Base-by-base conservation (phyloP, 2,329 filamentous ascomycete genomes). In the Curvularia hawaiiensis region DNA sequence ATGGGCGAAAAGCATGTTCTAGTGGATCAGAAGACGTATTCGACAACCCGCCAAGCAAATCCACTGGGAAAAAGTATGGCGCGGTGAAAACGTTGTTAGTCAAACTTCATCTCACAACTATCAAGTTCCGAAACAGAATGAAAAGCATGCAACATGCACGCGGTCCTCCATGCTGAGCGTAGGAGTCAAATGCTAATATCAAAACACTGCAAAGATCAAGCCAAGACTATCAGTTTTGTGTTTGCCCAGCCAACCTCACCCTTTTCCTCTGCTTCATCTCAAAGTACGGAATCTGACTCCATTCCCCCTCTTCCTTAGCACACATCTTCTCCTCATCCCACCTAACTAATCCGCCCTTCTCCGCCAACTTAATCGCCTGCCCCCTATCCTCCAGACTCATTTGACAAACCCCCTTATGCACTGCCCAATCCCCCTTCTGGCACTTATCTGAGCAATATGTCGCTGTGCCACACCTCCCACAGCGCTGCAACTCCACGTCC, bases 371-470 rank as follows among this genome's bases (percentile, higher is more conserved):
- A 14, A 69, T 54, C 16, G 63, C 64, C 39, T 64, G 63, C 0
- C 67, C 67, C 11, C 67, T 48, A 31, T 69, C 67, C 44, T 68
- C 65, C 50, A 61, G 47, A 5, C 60, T 58, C 62, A 69, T 61
- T 10, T 33, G 63, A 35, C 67, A 69, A 7, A 68, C 50, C 41
- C 60, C 52, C 45, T 66, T 68, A 26, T 69, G 67, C 28, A 68
- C 65, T 8, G 54, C 61, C 67, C 67, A 69, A 9, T 69, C 65
- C 7, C 39, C 40, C 20, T 50, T 62, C 40, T 69, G 67, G 40
- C 67, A 69, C 6, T 39, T 41, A 20, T 46, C 46, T 16, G 60
- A 58, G 33, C 67, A 68, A 40, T 69, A 69, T 8, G 65, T 65
- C 10, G 67, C 64, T 0, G 65, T 69, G 1, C 67, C 67, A 40